Conservation (phyloP, 768 basidiomycete species). For the Xerocomus spinulosus region DNA sequence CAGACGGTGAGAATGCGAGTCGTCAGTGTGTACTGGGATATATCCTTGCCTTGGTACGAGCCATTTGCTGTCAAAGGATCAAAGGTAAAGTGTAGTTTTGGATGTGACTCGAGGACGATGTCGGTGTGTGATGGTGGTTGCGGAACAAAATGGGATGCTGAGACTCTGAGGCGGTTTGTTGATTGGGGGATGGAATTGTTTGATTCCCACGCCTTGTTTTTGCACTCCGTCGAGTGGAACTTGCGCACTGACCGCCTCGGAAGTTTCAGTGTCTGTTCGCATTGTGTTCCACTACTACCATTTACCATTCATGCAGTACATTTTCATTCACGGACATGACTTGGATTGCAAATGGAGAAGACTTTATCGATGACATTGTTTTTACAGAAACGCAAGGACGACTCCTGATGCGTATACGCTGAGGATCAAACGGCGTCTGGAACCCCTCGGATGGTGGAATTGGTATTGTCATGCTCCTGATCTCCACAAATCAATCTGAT, state of each 20-base stretch:
- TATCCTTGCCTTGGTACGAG: conserved; percentile 79
- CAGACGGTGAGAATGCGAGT: conserved; percentile 4
- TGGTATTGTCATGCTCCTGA: too few species aligned
- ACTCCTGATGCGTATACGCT: too few species aligned
- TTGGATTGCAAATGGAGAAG: too few species aligned
- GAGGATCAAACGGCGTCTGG: too few species aligned
- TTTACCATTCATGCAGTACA: too few species aligned
- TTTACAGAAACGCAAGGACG: too few species aligned
- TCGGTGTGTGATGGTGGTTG: conserved; percentile 28
- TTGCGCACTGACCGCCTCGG: conserved; percentile 32
- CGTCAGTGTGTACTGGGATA: not conserved
- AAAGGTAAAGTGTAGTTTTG: not conserved
- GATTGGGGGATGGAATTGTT: conserved; percentile 19
- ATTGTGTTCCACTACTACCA: not conserved
- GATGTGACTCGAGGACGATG: conserved; percentile 3
- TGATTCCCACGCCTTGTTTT: conserved; percentile 31
- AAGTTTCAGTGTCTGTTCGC: conserved; percentile 9
- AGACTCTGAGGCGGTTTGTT: conserved; percentile 17
- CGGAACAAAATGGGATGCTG: conserved; percentile 19
- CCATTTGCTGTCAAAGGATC: conserved; percentile 48
- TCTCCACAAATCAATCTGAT: too few species aligned
- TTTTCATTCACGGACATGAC: too few species aligned
- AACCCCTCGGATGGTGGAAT: too few species aligned
- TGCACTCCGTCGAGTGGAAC: conserved; percentile 20
- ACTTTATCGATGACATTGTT: too few species aligned